A percentile compares a stretch with the other conserved stretches of the same genome.
Conservation (phyloP, 1,284 basidiomycete genomes). For the Ustanciosporium gigantosporum region DNA sequence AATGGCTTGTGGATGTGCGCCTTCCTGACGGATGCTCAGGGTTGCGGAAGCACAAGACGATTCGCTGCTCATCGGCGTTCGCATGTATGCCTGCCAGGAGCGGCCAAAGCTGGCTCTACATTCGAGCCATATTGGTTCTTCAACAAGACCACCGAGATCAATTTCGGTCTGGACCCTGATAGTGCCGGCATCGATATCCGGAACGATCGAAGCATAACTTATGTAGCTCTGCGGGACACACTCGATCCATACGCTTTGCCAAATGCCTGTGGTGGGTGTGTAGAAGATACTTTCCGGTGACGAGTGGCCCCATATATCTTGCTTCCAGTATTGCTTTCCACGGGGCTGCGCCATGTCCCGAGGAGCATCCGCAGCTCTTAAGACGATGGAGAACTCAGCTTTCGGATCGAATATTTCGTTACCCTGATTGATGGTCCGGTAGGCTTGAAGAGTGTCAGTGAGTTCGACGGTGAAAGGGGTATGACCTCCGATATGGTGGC, state of each 20-base stretch:
- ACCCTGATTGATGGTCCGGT: too few relatives aligned
- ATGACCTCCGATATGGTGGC: conserved; percentile 14
- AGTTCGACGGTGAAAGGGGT: conserved; percentile 33
- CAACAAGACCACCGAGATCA: neutral
- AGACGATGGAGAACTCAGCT: conserved; percentile 13
- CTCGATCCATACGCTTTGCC: conserved; percentile 40
- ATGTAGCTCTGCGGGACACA: conserved; percentile 15
- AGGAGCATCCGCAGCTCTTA: conserved; percentile 21
- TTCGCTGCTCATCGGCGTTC: conserved; percentile 5
- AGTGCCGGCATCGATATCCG: conserved; percentile 38
- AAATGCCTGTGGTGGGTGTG: conserved; percentile 40
- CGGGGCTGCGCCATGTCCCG: too few relatives aligned
- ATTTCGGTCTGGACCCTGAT: conserved; percentile 24
- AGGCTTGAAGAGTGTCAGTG: too few relatives aligned
- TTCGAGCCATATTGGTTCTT: neutral
- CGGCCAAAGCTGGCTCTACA: conserved; percentile 7
- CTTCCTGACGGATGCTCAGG: too few relatives aligned
- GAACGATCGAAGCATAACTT: conserved; percentile 4
- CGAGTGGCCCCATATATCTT: too few relatives aligned
- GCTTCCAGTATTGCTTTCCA: too few relatives aligned
- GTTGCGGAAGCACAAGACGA: conserved; percentile 11
- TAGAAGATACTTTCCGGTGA: conserved; percentile 54
- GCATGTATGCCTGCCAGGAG: conserved; percentile 1
- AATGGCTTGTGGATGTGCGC: too few relatives aligned
- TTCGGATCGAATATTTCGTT: too few relatives aligned